phyloP scores from a whole-genome alignment of 129 eudicot species.

The Pulicaria dysenterica region DNA sequence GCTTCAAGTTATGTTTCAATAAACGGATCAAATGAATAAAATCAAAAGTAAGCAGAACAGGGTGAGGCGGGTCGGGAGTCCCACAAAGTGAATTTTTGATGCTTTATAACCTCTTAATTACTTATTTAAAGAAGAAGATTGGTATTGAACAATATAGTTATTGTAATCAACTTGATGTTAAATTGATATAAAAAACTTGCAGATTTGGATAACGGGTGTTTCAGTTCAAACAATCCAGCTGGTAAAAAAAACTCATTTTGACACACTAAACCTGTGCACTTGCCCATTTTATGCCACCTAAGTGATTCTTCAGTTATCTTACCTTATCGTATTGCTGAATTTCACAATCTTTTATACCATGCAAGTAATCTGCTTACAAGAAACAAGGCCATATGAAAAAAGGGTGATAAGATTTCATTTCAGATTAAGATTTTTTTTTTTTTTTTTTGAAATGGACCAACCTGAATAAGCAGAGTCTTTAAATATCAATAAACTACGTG shows the following conservation, averaged over 20 bases:
- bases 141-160: not conserved
- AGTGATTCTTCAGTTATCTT: conserved; percentile 20
- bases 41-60: not conserved
- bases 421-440: too few species aligned
- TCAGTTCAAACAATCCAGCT: not conserved
- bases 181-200: not conserved
- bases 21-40: not conserved
- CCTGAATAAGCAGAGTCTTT: conserved; percentile 89
- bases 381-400: conserved; percentile 16
- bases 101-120: not conserved
- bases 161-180: not conserved
- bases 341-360: conserved; percentile 73
- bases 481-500: conserved; percentile 81
- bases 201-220: not conserved
- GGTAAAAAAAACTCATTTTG: not conserved
- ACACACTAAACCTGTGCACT: not conserved
- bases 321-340: conserved; percentile 66
- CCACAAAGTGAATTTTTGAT: not conserved
- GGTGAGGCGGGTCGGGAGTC: not conserved
- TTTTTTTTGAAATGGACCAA: conserved; percentile 23
- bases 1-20: not conserved
- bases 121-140: not conserved
- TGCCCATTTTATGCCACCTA: not conserved
- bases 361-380: conserved; percentile 68
- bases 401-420: not conserved